Percentiles rank a stretch among this genome's conserved stretches.
Conservation (phyloP, 305 asterid species). For the Fraxinus paxiana region DNA sequence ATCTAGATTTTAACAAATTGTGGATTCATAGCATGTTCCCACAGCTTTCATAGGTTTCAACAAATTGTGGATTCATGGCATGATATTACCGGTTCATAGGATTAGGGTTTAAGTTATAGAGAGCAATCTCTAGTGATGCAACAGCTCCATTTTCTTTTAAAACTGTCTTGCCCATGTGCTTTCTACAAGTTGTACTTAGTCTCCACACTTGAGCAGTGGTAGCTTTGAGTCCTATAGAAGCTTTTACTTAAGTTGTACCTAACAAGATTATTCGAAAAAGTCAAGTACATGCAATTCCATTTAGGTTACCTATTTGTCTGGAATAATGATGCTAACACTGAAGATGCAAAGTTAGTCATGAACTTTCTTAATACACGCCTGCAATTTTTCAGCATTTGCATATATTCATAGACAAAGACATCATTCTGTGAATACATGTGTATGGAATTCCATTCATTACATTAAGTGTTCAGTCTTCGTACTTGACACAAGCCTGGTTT, state of each 20-base stretch:
- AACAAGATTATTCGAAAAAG: background rate
- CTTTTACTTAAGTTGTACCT: background rate
- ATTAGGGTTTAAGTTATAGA: background rate
- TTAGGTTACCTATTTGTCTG: background rate
- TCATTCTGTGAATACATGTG: background rate
- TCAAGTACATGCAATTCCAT: background rate
- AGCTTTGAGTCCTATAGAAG: background rate
- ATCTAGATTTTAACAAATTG: background rate
- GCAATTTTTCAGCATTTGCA: background rate
- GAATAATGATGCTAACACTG: background rate
- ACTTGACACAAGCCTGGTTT: background rate
- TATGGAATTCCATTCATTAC: background rate
- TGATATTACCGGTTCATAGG: background rate
- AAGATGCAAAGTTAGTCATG: background rate
- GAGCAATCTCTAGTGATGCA: background rate
- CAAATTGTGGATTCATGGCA: background rate
- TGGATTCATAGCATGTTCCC: background rate
- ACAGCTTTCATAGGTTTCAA: background rate
- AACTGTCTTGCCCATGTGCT: background rate
- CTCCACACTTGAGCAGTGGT: background rate
- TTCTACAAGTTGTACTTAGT: background rate
- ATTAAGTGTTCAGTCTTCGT: background rate
- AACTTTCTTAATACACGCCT: background rate
- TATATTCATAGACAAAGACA: background rate
- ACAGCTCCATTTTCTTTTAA: background rate